These are phyloP conservation scores for Clonostachys solani DNA, from an alignment of 2,329 filamentous ascomycete genomes.

Conservation along the genomic window DNA sequence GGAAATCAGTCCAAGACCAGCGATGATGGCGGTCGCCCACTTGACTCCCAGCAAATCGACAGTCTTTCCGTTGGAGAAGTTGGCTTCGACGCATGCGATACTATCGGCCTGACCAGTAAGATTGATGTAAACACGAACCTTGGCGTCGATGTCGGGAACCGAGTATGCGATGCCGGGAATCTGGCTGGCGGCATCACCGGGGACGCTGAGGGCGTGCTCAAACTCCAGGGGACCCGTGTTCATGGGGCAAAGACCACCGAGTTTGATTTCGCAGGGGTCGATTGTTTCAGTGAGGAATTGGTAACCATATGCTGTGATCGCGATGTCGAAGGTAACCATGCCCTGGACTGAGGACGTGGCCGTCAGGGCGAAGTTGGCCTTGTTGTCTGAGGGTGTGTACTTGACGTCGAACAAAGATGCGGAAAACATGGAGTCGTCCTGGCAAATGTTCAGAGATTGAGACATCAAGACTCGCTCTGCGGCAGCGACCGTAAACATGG, in stretches of 20 bases:
- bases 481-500: conserved; percentile 40
- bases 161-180: conserved; percentile 85
- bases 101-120: conserved; percentile 54
- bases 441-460: conserved; percentile 80
- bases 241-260: conserved; percentile 87
- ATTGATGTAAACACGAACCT: conserved; percentile 78
- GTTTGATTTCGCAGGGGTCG: conserved; percentile 68
- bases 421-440: conserved; percentile 78
- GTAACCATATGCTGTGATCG: conserved; percentile 80
- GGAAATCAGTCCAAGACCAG: conserved; percentile 75
- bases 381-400: conserved; percentile 72
- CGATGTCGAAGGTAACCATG: conserved; percentile 72
- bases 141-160: conserved; percentile 87
- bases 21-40: conserved; percentile 85
- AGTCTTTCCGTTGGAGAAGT: conserved; percentile 86
- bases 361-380: conserved; percentile 69
- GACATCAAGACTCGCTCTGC: conserved; percentile 71
- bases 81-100: conserved; percentile 83
- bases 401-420: conserved; percentile 85
- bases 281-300: conserved; percentile 62
- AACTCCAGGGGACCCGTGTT: conserved; percentile 76
- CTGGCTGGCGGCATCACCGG: conserved; percentile 48
- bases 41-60: conserved; percentile 86
- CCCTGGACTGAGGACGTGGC: conserved; percentile 80
- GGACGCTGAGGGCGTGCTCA: conserved; percentile 62